Base-by-base conservation (phyloP, 768 basidiomycete species). In the Amanita muscaria region DNA sequence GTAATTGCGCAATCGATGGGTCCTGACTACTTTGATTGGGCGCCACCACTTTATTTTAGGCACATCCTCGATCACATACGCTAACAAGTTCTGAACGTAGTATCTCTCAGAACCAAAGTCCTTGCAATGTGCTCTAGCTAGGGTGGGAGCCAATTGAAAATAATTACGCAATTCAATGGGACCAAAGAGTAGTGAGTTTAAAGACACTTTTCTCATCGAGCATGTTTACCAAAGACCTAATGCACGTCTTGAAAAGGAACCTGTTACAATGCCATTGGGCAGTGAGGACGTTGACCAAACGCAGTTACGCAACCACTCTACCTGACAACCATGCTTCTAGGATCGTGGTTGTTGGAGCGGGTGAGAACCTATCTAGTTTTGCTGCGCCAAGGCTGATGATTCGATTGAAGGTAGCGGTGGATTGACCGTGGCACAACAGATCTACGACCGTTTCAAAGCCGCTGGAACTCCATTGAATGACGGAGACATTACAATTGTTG, bases 401-500 rank as follows among this genome's bases (percentile, higher is more conserved):
- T 31, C 40, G n/a, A n/a, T n/a, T 12, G 27, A 58, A 93, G 90
- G 91, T 38, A 79, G 79, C 21, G 89, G 74, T 41, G 92, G 92
- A 29, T 60, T 96, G 34, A 74, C 80, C 31, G 83, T 84, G 27
- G 90, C 93, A 29, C 83, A 87, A 52, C 92, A 97, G 64, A 78
- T 98, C 36, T 88, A 83, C 59, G 68, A 89, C 54, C 73, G 81
- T 23, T 91, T 96, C 60, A 72, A 73, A 51, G 67, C 71, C 10
- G 79, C 82, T 34, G 83, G 81, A 7, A 81, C 82, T 51, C 61
- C 74, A 21, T 60, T 96, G 29, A 76, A 71, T 32, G 61, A 70
- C 15, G 86, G 80, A 18, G 93, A 97, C 59, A 79, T 98, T 36
- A 88, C 79, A 5, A 83, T 98, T 44, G 64, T 96, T 24, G 94